Evolutionary conservation across 352 stramenopile genomes (phyloP).

Genomic region (Discostella stelligera): DNA sequence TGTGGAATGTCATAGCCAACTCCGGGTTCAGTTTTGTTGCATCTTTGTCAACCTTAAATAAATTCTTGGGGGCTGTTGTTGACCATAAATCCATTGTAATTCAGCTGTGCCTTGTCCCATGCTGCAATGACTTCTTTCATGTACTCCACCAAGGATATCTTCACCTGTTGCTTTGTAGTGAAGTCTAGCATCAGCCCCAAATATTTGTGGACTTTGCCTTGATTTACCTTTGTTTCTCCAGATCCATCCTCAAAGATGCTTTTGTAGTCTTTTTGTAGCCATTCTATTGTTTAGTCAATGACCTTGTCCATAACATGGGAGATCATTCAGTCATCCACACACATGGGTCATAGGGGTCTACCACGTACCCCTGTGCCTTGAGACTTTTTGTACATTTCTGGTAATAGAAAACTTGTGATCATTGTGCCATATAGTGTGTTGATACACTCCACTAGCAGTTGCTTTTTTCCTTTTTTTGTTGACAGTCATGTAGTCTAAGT

Average conservation of each 20-base stretch:
- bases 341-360: no score
- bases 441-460: constrained; percentile 3
- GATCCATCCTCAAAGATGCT: not conserved
- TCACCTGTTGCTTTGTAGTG: constrained; percentile 6
- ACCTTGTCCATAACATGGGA: no score
- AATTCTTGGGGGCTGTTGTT: constrained; percentile 5
- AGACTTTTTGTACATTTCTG: constrained; percentile 41
- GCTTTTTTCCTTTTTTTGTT: constrained; percentile 5
- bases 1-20: constrained; percentile 11
- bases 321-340: no score
- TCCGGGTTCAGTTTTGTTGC: not conserved
- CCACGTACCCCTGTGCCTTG: constrained; percentile 20
- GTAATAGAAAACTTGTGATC: constrained; percentile 24
- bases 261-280: no score
- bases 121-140: constrained; percentile 31
- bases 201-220: constrained; percentile 36
- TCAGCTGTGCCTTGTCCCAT: not conserved
- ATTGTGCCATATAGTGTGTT: constrained; percentile 19
- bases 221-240: constrained; percentile 4
- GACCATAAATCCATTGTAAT: not conserved
- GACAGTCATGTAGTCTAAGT: constrained; percentile 14
- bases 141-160: constrained; percentile 30
- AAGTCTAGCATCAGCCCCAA: constrained; percentile 6
- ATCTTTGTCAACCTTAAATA: constrained; percentile 12
- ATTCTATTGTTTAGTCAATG: no score